A percentile compares a stretch with the other conserved stretches of the same genome.
These are phyloP conservation scores for Phylloporus rhodoxanthus DNA, from an alignment of 768 basidiomycete species.

Conservation along the genomic window DNA sequence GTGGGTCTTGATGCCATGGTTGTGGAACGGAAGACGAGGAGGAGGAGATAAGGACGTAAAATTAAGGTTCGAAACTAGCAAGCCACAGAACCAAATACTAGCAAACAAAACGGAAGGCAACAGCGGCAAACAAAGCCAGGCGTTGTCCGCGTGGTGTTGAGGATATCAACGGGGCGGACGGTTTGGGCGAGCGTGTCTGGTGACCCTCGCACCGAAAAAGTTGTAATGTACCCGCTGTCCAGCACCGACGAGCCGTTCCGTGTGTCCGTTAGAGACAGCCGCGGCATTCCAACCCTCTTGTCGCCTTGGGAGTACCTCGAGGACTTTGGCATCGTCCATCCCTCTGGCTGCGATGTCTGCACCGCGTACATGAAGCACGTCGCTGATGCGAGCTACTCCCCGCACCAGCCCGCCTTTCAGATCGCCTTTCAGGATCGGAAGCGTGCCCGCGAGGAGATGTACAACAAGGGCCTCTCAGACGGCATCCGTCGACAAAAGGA, in stretches of 20 bases:
- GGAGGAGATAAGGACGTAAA: slow-evolving; percentile 9
- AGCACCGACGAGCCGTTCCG: slow-evolving; percentile 30
- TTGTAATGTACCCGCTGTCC: slow-evolving; percentile 30
- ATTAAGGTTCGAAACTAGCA: slow-evolving; percentile 28
- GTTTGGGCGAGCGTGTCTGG: not conserved
- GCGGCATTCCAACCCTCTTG: slow-evolving; percentile 29
- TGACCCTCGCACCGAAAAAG: slow-evolving; percentile 5
- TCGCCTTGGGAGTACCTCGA: slow-evolving; percentile 38
- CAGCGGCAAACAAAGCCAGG: slow-evolving; percentile 27
- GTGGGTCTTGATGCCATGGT: slow-evolving; percentile 91
- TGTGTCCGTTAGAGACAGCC: slow-evolving; percentile 23
- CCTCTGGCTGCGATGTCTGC: slow-evolving; percentile 35
- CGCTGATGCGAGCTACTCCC: slow-evolving; percentile 35
- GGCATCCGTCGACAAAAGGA: slow-evolving; percentile 38
- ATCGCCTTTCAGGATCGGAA: slow-evolving; percentile 37
- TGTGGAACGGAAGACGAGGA: slow-evolving; percentile 32
- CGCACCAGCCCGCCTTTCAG: slow-evolving; percentile 35
- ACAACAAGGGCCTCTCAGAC: slow-evolving; percentile 36
- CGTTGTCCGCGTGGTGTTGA: slow-evolving; percentile 24
- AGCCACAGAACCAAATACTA: slow-evolving; percentile 25
- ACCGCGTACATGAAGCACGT: slow-evolving; percentile 37
- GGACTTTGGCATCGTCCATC: slow-evolving; percentile 37
- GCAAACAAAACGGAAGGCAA: slow-evolving; percentile 17
- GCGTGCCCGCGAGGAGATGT: slow-evolving; percentile 34
- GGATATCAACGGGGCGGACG: slow-evolving; percentile 22